These are phyloP conservation scores for Citrus maxima DNA, from an alignment of 345 rosid genomes.

Conservation along the genomic window DNA sequence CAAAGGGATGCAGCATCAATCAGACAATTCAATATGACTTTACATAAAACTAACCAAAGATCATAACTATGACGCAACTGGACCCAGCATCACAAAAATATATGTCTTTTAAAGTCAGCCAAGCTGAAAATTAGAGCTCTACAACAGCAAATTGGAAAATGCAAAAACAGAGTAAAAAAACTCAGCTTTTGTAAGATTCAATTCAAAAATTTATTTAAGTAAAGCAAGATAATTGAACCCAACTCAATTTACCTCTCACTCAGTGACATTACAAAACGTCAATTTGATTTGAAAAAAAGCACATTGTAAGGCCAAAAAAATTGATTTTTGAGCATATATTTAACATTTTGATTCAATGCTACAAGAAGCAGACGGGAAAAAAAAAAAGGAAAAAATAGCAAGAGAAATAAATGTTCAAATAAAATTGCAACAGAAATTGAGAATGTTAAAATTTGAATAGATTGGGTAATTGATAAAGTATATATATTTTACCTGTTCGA, in stretches of 20 bases:
- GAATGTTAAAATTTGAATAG: not conserved
- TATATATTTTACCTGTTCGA: conserved; percentile 17
- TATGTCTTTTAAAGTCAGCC: not conserved
- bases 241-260: not conserved
- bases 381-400: not conserved
- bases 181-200: not conserved
- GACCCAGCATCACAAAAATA: not conserved
- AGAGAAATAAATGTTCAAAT: not conserved
- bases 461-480: not conserved
- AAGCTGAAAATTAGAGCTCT: not conserved
- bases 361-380: not conserved
- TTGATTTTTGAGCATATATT: not conserved
- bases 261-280: not conserved
- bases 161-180: not conserved
- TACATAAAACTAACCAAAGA: not conserved
- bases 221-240: not conserved
- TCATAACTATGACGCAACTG: not conserved
- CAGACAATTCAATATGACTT: not conserved
- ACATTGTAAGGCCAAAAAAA: not conserved
- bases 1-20: not conserved
- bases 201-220: not conserved
- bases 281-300: not conserved
- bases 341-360: not conserved
- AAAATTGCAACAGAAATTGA: not conserved
- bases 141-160: not conserved